A percentile compares a stretch with the other conserved stretches of the same genome.
phyloP scores from a whole-genome alignment of 768 basidiomycete species.

The Termitomyces sp. region DNA sequence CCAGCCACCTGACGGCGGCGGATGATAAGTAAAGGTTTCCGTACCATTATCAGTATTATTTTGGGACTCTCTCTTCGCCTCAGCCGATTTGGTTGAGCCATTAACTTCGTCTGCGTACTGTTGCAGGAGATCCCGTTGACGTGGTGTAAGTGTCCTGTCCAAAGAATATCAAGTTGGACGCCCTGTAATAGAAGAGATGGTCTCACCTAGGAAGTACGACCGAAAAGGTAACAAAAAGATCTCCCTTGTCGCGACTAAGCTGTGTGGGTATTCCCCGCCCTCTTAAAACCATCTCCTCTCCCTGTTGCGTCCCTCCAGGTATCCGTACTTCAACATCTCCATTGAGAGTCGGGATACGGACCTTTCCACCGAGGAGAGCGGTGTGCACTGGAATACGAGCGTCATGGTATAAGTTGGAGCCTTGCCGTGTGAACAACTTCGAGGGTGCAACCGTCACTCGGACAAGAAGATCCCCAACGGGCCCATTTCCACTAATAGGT shows the following conservation, averaged over 20 bases:
- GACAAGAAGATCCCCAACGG: slow-evolving; percentile 80
- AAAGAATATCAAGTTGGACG: slow-evolving; percentile 1
- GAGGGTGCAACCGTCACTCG: slow-evolving; percentile 81
- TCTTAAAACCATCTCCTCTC: slow-evolving; percentile 94
- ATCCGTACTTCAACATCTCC: slow-evolving; percentile 94
- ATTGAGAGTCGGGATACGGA: slow-evolving; percentile 90
- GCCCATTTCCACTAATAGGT: slow-evolving; percentile 73
- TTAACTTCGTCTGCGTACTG: slow-evolving; percentile 93
- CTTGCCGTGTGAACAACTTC: slow-evolving; percentile 84
- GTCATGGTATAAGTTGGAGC: slow-evolving; percentile 84
- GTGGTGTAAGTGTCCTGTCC: slow-evolving; percentile 68
- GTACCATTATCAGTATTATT: slow-evolving; percentile 60
- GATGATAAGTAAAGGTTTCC: slow-evolving; percentile 56
- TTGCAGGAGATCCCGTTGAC: slow-evolving; percentile 84
- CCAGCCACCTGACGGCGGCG: slow-evolving; percentile 59
- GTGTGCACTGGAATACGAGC: slow-evolving; percentile 86
- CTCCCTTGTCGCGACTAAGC: slow-evolving; percentile 59
- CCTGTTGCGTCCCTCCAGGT: slow-evolving; percentile 90
- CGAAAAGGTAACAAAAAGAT: slow-evolving; percentile 84
- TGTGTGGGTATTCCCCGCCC: slow-evolving; percentile 74
- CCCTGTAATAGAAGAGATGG: not conserved
- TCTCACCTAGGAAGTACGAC: slow-evolving; percentile 86
- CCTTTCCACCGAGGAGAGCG: slow-evolving; percentile 89
- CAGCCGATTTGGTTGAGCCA: slow-evolving; percentile 36
- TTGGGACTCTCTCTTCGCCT: slow-evolving; percentile 8